Evolutionary conservation across 768 basidiomycete species (phyloP).

Genomic region (Myochromella boudieri): DNA sequence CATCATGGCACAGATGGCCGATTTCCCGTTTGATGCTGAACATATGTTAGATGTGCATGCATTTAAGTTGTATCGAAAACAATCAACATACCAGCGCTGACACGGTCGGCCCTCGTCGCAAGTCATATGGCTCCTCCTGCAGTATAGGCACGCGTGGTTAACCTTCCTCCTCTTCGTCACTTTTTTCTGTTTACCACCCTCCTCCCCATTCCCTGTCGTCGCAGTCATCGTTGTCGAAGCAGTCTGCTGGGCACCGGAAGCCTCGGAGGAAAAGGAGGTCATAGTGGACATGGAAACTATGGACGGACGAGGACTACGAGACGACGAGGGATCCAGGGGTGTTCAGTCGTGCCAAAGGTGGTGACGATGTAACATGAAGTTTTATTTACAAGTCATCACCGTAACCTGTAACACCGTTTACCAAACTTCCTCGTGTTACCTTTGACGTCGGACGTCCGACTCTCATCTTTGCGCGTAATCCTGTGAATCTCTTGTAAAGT

Average conservation of each 20-base stretch:
- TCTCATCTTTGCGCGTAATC: too few species aligned
- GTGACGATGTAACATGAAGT: too few species aligned
- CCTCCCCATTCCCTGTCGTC: background rate
- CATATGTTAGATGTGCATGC: too few species aligned
- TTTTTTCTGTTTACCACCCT: slow-evolving; percentile 33
- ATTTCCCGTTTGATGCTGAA: slow-evolving; percentile 93
- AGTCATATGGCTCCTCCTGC: slow-evolving; percentile 90
- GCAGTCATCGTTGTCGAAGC: background rate
- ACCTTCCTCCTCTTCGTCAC: slow-evolving; percentile 76
- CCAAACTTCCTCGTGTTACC: too few species aligned
- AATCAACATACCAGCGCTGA: slow-evolving; percentile 79
- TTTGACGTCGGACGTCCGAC: too few species aligned
- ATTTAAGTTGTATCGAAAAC: slow-evolving; percentile 1
- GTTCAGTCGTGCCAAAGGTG: too few species aligned
- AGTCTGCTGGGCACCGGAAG: background rate
- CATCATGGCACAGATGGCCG: slow-evolving; percentile 91
- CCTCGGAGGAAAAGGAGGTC: background rate
- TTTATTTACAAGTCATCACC: too few species aligned
- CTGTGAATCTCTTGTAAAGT: too few species aligned
- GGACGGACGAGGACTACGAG: too few species aligned
- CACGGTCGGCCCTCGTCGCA: slow-evolving; percentile 90
- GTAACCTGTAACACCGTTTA: too few species aligned
- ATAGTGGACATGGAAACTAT: background rate
- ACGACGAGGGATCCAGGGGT: too few species aligned
- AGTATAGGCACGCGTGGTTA: slow-evolving; percentile 93